Evolutionary conservation across 345 rosid species (phyloP), one percentile per base, ranked within the genome.

Genomic region (Rhodamnia argentea): DNA sequence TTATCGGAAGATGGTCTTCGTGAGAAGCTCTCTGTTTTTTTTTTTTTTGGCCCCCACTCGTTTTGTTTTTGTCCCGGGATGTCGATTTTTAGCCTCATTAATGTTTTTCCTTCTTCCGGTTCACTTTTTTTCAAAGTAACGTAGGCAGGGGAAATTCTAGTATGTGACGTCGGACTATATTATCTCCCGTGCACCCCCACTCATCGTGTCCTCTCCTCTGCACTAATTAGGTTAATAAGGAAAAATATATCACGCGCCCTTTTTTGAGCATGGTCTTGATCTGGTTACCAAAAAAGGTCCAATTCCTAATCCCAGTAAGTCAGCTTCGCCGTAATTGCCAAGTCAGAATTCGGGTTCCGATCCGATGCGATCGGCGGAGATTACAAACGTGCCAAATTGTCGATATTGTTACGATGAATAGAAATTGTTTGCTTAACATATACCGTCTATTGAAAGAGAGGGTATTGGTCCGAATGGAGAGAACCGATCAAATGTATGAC

Each of bases 281-380:
- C 11, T 13, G 81, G 26, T 18, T 44, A 32, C 47, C 76, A 20
- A 20, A 18, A 70, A 37, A 1, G 26, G 23, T 32, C 0, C 0
- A 32, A 64, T 32, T 8, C 76, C 44, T 64, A 64, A 64, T 64
- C 78, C 44, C 24, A 44, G 24, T 18, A 16, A 2, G 44, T 2
- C 9, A 8, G 42, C 23, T 0, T 0, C 15, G 14, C 1, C 1
- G 5, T 4, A 29, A 29, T 29, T 7, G 10, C 40, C 22, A 14
- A 29, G 15, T 13, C 27, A 15, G 23, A 29, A 62, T 29, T 29
- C 12, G 5, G 1, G 2, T 4, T 23, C 3, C 0, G 1, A 64
- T 64, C 12, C 2, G 24, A 32, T 32, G 4, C 6, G 44, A 64
- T 32, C 12, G 1, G 9, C 0, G 3, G 9, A 2, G 2, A 62